phyloP scores from a whole-genome alignment of 176 grass and related monocot genomes.

The Pontederia paniculata region DNA sequence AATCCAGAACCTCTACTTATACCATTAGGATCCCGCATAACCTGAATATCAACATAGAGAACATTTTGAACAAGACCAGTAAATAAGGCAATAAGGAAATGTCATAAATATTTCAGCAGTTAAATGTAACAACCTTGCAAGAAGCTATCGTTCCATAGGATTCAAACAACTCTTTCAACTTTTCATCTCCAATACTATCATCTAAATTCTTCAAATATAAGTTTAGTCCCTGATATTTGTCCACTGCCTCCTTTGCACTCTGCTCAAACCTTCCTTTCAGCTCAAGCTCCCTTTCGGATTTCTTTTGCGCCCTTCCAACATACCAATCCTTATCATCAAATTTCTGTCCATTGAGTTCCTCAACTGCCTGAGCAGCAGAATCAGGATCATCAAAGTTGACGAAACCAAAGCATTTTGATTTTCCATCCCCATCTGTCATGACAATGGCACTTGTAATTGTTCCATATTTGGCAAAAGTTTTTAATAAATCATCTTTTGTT shows the following conservation, averaged over 20 bases:
- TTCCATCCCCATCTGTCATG: slow-evolving; percentile 45
- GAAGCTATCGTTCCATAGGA: slow-evolving; percentile 48
- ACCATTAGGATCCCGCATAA: slow-evolving; percentile 61
- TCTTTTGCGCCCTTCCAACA: slow-evolving; percentile 64
- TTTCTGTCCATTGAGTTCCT: slow-evolving; percentile 53
- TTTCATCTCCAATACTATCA: slow-evolving; percentile 48
- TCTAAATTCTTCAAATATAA: slow-evolving; percentile 64
- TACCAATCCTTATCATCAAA: slow-evolving; percentile 58
- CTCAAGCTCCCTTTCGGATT: slow-evolving; percentile 51
- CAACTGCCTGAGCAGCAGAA: slow-evolving; percentile 41
- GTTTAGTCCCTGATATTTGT: slow-evolving; percentile 47
- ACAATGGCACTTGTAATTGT: slow-evolving; percentile 53
- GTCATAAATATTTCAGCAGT: neutral
- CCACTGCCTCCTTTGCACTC: slow-evolving; percentile 38
- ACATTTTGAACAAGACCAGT: neutral
- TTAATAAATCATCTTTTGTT: slow-evolving; percentile 35
- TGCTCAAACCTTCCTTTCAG: slow-evolving; percentile 58
- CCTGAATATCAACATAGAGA: slow-evolving; percentile 14
- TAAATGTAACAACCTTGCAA: slow-evolving; percentile 41
- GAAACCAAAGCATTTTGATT: slow-evolving; percentile 59
- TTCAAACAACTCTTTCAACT: slow-evolving; percentile 43
- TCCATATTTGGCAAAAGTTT: slow-evolving; percentile 40
- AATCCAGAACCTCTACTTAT: slow-evolving; percentile 70
- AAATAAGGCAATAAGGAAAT: neutral
- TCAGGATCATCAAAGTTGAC: slow-evolving; percentile 58